Base-by-base conservation (phyloP, 441 rosid genomes). In the Daphne laureola region DNA sequence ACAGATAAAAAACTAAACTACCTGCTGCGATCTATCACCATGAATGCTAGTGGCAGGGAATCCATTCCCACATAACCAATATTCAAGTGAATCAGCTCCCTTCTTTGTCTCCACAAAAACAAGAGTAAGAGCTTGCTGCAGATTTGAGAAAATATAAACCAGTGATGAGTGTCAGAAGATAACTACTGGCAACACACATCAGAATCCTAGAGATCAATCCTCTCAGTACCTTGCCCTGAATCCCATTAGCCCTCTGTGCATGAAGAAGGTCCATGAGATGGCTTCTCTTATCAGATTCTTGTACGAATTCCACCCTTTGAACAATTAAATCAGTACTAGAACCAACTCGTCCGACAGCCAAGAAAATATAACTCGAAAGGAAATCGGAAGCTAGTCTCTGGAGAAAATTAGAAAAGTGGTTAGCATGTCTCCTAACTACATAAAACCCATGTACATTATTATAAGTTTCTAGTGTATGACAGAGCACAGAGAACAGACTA, bases 341-440 rank as follows among this genome's bases (percentile, higher is more conserved):
- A 55, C 87, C 83, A 35, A 81, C 87, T 52, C 83, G 71, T 65
- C 87, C 87, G 68, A 78, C 87, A 61, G 87, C 78, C 68, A 81
- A 68, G 68, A 78, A 81, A 52, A 78, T 71, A 62, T 81, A 78
- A 52, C 67, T 76, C 46, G 87, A 50, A 48, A 81, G 72, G 49
- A 81, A 81, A 64, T 78, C 87, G 38, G 81, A 72, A 35, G 87
- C 87, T 14, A 78, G 70, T 63, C 76, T 71, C 87, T 81, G 81
- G 66, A 58, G 13, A 26, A 14, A 49, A 65, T 62, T 21, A 18
- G 38, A 31, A 31, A 31, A 31, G 38, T 31, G 38, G 38, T 31
- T 31, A 31, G 9, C 11, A 31, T 31, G 11, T 9, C 7, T 2
- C 38, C 38, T 31, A 31, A 31, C 35, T 27, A 31, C 11, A 9